Conservation (phyloP, 176 grass and related monocot species). For the Elaeis guineensis region DNA sequence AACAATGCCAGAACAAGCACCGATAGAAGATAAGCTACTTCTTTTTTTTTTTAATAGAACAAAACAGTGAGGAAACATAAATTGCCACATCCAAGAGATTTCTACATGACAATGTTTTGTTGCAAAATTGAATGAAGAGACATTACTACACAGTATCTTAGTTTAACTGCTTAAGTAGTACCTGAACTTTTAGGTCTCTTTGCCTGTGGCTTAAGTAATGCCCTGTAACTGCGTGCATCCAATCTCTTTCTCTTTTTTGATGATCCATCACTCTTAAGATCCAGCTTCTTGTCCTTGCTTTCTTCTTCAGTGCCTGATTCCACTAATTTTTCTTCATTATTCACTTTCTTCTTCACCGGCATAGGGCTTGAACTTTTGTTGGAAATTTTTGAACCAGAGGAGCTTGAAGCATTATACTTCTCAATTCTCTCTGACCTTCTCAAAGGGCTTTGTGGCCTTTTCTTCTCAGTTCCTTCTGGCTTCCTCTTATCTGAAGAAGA, state of each 20-base stretch:
- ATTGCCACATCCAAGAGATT: too few species aligned
- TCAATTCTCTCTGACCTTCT: slow-evolving; percentile 15
- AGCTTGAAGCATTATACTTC: background rate
- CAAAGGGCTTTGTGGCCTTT: background rate
- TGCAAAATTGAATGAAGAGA: too few species aligned
- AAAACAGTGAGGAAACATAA: too few species aligned
- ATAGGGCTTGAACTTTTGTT: background rate
- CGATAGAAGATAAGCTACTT: too few species aligned
- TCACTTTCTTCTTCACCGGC: background rate
- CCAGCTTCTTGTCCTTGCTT: background rate
- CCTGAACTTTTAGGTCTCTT: slow-evolving; percentile 13
- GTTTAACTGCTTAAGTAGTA: background rate
- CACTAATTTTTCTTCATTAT: background rate
- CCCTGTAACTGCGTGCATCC: background rate
- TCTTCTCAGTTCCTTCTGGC: background rate
- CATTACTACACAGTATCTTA: too few species aligned
- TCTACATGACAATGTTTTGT: too few species aligned
- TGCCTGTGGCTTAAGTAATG: background rate
- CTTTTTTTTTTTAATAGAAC: too few species aligned
- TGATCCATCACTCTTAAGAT: background rate
- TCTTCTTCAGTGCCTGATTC: background rate
- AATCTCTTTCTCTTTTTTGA: slow-evolving; percentile 3
- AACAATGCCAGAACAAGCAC: background rate
- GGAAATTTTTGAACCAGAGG: too few species aligned
- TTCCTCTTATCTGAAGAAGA: background rate